phyloP scores from a whole-genome alignment of 1,284 basidiomycete genomes.

The Termitomyces sp. region DNA sequence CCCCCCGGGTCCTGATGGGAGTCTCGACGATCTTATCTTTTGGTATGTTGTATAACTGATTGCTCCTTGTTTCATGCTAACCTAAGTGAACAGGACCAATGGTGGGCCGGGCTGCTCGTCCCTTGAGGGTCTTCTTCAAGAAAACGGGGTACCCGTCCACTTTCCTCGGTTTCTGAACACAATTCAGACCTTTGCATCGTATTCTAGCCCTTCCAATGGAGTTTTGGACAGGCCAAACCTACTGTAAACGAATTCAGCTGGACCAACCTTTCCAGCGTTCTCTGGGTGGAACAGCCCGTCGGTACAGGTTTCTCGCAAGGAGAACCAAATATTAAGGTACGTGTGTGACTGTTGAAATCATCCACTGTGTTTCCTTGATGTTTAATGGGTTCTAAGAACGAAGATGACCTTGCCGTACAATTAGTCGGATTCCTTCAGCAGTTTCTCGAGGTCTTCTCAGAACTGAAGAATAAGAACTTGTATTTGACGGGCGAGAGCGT shows the following conservation, averaged over 20 bases:
- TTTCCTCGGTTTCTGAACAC: background rate
- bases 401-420: slow-evolving; percentile 60
- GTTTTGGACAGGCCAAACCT: slow-evolving; percentile 58
- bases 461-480: slow-evolving; percentile 66
- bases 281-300: slow-evolving; percentile 83
- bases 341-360: slow-evolving; percentile 2
- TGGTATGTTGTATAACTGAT: slow-evolving; percentile 39
- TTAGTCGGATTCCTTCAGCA: slow-evolving; percentile 69
- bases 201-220: slow-evolving; percentile 62
- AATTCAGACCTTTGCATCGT: background rate
- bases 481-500: slow-evolving; percentile 72
- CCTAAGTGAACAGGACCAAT: slow-evolving; percentile 36
- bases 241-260: slow-evolving; percentile 70
- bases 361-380: background rate
- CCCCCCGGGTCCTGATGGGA: slow-evolving; percentile 69
- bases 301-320: slow-evolving; percentile 81
- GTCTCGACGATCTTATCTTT: slow-evolving; percentile 67
- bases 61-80: background rate
- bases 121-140: slow-evolving; percentile 73
- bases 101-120: slow-evolving; percentile 65
- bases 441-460: slow-evolving; percentile 67
- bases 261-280: slow-evolving; percentile 76
- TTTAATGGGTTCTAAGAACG: slow-evolving; percentile 38
- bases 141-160: slow-evolving; percentile 65
- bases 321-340: slow-evolving; percentile 54